phyloP scores from a whole-genome alignment of 106 monocot genomes.

The Dendrobium nobile region DNA sequence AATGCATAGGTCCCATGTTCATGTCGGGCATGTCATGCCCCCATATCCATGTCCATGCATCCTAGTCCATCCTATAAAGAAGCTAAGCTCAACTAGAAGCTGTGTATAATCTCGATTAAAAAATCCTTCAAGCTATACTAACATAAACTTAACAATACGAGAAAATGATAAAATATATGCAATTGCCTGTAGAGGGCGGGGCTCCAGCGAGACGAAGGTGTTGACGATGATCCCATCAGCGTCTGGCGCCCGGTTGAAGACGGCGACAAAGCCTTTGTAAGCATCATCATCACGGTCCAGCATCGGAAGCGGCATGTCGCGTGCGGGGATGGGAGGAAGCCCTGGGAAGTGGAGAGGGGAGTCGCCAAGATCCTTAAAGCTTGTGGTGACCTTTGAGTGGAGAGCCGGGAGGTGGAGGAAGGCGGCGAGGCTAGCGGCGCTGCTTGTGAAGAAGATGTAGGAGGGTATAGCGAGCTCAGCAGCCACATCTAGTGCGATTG shows the following conservation, averaged over 20 bases:
- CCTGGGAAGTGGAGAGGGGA: slow-evolving; percentile 19
- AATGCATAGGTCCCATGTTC: too few species aligned
- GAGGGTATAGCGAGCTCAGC: slow-evolving; percentile 8
- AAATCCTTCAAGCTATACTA: too few species aligned
- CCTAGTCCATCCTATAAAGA: too few species aligned
- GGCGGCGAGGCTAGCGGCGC: not conserved
- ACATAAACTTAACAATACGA: too few species aligned
- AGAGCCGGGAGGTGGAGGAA: slow-evolving; percentile 16
- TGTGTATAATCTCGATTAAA: too few species aligned
- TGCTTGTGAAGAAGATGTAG: slow-evolving; percentile 18
- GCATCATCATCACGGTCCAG: slow-evolving; percentile 14
- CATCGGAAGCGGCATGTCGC: slow-evolving; percentile 18
- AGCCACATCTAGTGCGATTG: slow-evolving; percentile 2
- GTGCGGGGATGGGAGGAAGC: slow-evolving; percentile 23
- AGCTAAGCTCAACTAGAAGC: too few species aligned
- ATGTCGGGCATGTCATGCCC: too few species aligned
- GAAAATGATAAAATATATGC: too few species aligned
- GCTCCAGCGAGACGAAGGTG: slow-evolving; percentile 28
- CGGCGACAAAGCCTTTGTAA: slow-evolving; percentile 9
- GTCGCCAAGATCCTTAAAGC: slow-evolving; percentile 19
- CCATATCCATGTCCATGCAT: too few species aligned
- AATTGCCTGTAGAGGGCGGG: slow-evolving; percentile 13
- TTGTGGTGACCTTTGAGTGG: slow-evolving; percentile 1
- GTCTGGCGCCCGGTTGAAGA: not conserved
- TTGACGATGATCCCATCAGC: slow-evolving; percentile 39